Conservation (phyloP, 495 filamentous ascomycete species). For the Filosporella fistucella region DNA sequence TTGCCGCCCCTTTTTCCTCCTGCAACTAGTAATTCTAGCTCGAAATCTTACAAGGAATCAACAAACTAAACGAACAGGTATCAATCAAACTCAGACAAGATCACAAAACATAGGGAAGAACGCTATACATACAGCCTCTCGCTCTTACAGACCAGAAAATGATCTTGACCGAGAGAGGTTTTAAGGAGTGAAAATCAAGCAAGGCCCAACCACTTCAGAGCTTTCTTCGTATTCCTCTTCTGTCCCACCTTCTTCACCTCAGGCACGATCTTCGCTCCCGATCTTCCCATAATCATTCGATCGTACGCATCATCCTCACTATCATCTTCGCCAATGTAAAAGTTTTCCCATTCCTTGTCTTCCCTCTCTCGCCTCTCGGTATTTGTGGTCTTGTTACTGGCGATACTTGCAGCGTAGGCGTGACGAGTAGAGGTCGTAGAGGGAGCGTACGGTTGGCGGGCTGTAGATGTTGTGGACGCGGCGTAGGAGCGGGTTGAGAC, state of each 20-base stretch:
- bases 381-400: slow-evolving; percentile 1
- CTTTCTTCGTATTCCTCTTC: slow-evolving; percentile 22
- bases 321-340: slow-evolving; percentile 22
- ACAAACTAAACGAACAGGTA: no score
- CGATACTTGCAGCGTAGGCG: slow-evolving; percentile 3
- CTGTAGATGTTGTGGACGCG: background rate
- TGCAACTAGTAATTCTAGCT: no score
- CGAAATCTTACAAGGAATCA: no score
- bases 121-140: no score
- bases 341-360: slow-evolving; percentile 21
- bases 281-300: slow-evolving; percentile 19
- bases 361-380: slow-evolving; percentile 6
- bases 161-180: no score
- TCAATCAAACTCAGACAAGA: no score
- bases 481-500: background rate
- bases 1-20: no score
- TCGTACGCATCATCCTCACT: slow-evolving; percentile 25
- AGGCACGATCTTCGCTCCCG: slow-evolving; percentile 7
- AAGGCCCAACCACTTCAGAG: slow-evolving; percentile 27
- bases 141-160: no score
- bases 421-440: background rate
- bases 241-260: slow-evolving; percentile 3
- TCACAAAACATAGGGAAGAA: no score
- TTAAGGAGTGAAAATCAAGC: no score
- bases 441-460: background rate